Evolutionary conservation across 2,329 filamentous ascomycete genomes (phyloP).

Genomic region (Karstenula rhodostoma): DNA sequence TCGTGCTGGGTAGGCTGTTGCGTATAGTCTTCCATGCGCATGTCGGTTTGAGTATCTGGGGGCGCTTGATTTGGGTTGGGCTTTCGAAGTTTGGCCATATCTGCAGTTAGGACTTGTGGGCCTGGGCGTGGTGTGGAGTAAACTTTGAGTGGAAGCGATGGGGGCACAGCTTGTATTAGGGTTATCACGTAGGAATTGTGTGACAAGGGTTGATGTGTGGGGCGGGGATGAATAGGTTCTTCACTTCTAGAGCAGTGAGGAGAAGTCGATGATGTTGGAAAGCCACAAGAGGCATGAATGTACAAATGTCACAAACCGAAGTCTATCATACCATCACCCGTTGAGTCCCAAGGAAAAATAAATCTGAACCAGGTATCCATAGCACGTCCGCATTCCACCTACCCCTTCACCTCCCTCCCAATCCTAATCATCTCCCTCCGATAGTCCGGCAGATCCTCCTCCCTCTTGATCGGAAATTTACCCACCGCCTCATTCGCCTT

Average conservation of each 20-base stretch:
- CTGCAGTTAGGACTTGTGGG: neutral
- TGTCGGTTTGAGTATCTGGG: neutral
- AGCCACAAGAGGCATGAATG: neutral
- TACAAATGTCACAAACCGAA: neutral
- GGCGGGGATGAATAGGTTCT: no score
- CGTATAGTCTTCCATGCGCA: neutral
- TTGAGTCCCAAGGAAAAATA: neutral
- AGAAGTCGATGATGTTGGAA: neutral
- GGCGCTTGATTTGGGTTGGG: neutral
- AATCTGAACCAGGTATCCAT: neutral
- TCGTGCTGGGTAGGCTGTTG: neutral
- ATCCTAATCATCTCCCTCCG: neutral
- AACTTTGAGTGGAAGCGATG: neutral
- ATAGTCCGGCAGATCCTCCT: constrained; percentile 7
- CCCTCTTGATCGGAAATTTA: constrained; percentile 19
- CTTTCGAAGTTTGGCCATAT: neutral
- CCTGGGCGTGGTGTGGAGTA: neutral
- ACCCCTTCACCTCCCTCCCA: neutral
- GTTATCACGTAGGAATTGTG: neutral
- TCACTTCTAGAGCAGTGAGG: no score
- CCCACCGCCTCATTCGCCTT: constrained; percentile 24
- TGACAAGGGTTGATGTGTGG: no score
- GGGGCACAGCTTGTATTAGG: neutral
- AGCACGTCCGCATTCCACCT: neutral
- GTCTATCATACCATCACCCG: neutral